phyloP scores from a whole-genome alignment of 352 stramenopile genomes.

The Phytopythium chamaehyphon region DNA sequence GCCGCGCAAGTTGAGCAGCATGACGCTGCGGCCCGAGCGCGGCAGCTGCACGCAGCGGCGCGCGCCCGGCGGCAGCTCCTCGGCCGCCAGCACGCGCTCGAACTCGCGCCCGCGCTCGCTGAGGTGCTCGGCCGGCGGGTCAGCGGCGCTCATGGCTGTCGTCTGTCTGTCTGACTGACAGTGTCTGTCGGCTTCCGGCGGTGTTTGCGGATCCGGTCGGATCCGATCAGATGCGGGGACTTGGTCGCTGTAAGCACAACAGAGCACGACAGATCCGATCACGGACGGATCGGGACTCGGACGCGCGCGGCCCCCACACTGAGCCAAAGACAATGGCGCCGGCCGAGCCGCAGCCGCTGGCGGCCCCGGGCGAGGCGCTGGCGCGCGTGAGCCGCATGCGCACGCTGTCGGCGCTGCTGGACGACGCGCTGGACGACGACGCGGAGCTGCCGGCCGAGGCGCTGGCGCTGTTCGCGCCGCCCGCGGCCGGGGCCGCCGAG shows the following conservation, averaged over 20 bases:
- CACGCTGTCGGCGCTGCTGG: conserved; percentile 76
- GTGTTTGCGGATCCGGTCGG: no score
- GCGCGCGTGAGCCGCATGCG: conserved; percentile 65
- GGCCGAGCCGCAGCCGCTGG: background rate
- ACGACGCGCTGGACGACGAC: conserved; percentile 56
- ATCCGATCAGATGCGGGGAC: no score
- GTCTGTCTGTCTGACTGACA: no score
- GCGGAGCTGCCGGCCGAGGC: conserved; percentile 44
- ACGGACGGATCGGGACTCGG: no score
- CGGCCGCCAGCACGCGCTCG: conserved; percentile 65
- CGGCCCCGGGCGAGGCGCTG: conserved; percentile 25
- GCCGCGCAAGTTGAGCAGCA: conserved; percentile 56
- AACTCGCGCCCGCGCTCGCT: conserved; percentile 38
- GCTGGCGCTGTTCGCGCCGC: conserved; percentile 42
- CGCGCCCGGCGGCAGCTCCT: conserved; percentile 46
- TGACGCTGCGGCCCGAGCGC: conserved; percentile 63
- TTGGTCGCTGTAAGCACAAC: no score
- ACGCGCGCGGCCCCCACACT: background rate
- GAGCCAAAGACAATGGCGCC: background rate
- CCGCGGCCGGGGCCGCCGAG: conserved; percentile 12
- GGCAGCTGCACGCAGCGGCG: conserved; percentile 58
- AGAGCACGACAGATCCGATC: no score
- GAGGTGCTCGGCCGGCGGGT: conserved; percentile 5
- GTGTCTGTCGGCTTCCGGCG: no score
- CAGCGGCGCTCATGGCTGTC: background rate